Percentiles rank a stretch among this genome's conserved stretches.
These are phyloP conservation scores for Gossypium australe DNA, from an alignment of 345 rosid species.

Conservation along the genomic window DNA sequence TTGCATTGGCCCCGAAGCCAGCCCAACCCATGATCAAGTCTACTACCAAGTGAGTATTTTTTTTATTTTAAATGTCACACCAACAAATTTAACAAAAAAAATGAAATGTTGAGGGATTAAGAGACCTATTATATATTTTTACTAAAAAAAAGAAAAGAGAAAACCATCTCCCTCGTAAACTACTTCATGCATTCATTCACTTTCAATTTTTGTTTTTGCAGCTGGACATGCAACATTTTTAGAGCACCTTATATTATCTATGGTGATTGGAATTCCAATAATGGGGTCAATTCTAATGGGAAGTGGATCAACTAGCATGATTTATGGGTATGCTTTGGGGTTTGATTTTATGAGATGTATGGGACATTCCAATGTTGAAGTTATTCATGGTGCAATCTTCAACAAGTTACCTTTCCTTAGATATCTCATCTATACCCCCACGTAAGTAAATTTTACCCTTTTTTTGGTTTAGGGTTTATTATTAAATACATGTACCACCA, in stretches of 20 bases:
- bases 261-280: constrained; percentile 62
- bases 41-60: too few relatives aligned
- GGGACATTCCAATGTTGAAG: constrained; percentile 80
- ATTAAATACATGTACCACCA: too few relatives aligned
- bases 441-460: constrained; percentile 38
- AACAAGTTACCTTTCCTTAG: constrained; percentile 49
- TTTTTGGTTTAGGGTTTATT: too few relatives aligned
- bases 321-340: constrained; percentile 51
- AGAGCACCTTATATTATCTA: constrained; percentile 54
- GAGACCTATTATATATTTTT: too few relatives aligned
- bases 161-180: too few relatives aligned
- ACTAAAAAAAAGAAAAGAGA: too few relatives aligned
- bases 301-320: constrained; percentile 48
- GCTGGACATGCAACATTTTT: constrained; percentile 63
- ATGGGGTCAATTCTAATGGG: constrained; percentile 55
- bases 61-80: too few relatives aligned
- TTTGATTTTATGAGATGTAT: constrained; percentile 79
- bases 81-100: too few relatives aligned
- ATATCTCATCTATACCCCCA: constrained; percentile 77
- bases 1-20: too few relatives aligned
- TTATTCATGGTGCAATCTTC: constrained; percentile 54
- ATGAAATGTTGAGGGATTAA: too few relatives aligned
- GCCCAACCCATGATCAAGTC: too few relatives aligned
- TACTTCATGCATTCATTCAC: not conserved
- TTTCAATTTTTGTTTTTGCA: constrained; percentile 26